Conservation (phyloP, 129 eudicot species). For the Erigeron canadensis region DNA sequence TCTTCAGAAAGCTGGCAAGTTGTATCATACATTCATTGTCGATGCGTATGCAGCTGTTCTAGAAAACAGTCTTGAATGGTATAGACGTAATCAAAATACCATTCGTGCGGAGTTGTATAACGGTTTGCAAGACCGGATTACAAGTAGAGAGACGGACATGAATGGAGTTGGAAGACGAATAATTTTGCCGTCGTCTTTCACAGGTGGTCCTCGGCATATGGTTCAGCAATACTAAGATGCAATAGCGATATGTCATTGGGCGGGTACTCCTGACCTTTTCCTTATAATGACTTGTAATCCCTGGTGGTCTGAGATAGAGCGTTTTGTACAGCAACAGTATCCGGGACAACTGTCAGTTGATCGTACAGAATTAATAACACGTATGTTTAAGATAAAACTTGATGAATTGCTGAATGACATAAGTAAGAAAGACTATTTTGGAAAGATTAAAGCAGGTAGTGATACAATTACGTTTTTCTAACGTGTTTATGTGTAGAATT, state of each 20-base stretch:
- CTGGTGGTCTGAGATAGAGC: neutral
- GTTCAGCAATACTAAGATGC: neutral
- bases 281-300: neutral
- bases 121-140: neutral
- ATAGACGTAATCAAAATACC: neutral
- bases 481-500: too few species aligned
- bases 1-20: neutral
- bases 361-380: neutral
- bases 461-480: too few species aligned
- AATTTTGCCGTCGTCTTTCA: neutral
- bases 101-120: neutral
- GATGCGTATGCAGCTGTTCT: neutral
- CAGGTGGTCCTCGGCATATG: neutral
- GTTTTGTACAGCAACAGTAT: neutral
- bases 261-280: neutral
- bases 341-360: neutral
- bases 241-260: neutral
- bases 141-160: neutral
- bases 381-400: neutral
- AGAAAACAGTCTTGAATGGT: neutral
- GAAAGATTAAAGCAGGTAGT: neutral
- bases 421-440: neutral
- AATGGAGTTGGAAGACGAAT: neutral
- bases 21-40: neutral
- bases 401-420: neutral